These are phyloP conservation scores for Corylus avellana DNA, from an alignment of 306 rosid species.

Conservation along the genomic window DNA sequence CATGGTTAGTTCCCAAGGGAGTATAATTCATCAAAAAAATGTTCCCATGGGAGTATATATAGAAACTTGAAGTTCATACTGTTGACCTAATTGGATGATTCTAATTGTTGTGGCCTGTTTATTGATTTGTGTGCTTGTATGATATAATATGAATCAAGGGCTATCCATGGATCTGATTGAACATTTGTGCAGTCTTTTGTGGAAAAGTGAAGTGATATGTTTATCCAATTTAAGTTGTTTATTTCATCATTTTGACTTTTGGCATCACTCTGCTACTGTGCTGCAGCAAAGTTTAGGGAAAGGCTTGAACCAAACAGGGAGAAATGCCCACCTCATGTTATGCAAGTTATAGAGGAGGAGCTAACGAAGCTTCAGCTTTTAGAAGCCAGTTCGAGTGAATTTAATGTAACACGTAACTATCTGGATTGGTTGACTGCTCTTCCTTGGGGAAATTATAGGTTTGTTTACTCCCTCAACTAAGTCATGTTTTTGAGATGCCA, in stretches of 20 bases:
- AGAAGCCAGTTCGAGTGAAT: conserved; percentile 98
- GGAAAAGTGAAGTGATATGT: conserved; percentile 5
- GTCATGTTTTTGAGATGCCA: conserved; percentile 12
- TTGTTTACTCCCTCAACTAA: conserved; percentile 25
- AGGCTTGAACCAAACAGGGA: conserved; percentile 97
- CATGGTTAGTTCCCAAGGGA: background rate
- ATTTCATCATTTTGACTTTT: conserved; percentile 4
- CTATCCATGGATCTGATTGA: background rate
- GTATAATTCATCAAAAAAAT: background rate
- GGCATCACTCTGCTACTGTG: conserved; percentile 21
- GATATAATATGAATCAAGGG: background rate
- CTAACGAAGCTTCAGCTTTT: conserved; percentile 85
- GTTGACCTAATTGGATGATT: conserved; percentile 13
- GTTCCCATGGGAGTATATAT: background rate
- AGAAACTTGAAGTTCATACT: background rate
- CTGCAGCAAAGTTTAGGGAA: conserved; percentile 87
- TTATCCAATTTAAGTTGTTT: conserved; percentile 22
- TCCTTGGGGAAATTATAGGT: conserved; percentile 99
- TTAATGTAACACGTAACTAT: conserved; percentile 96
- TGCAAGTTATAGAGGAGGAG: conserved; percentile 98
- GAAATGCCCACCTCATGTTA: conserved; percentile 83
- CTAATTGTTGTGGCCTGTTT: background rate
- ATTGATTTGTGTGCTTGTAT: background rate
- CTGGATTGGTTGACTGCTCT: conserved; percentile 98
- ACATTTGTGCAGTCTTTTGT: background rate